Conservation (phyloP, 805 yeast genomes). For the Ogataea philodendri region DNA sequence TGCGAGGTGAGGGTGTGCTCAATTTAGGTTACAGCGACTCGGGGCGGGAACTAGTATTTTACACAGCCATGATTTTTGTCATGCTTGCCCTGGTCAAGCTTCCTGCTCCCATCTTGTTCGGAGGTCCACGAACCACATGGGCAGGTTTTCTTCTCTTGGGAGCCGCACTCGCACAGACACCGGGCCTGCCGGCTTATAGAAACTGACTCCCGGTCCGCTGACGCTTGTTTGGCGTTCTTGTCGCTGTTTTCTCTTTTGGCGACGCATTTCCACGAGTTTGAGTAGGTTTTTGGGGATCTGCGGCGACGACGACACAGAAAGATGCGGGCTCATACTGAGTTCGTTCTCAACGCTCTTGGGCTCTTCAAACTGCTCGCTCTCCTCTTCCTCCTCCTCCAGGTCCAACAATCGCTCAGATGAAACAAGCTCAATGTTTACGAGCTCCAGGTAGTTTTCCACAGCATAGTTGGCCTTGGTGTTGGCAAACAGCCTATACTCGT, state of each 20-base stretch:
- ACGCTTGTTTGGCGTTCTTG: conserved; percentile 8
- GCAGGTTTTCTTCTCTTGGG: conserved; percentile 65
- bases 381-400: conserved; percentile 11
- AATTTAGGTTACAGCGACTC: no score
- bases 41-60: no score
- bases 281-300: conserved; percentile 64
- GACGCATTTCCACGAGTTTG: conserved; percentile 50
- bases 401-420: conserved; percentile 35
- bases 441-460: conserved; percentile 79
- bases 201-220: conserved; percentile 9
- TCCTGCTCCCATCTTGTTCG: conserved; percentile 63
- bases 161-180: conserved; percentile 33
- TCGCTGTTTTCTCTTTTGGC: conserved; percentile 34
- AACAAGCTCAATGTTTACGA: conserved; percentile 55
- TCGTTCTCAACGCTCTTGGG: conserved; percentile 7
- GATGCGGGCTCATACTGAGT: conserved; percentile 12
- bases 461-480: conserved; percentile 69
- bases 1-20: conserved; percentile 8
- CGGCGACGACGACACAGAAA: conserved; percentile 62
- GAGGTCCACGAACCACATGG: conserved; percentile 70
- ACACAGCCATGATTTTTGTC: not conserved
- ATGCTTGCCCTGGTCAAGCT: not conserved
- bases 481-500: conserved; percentile 78
- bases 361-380: conserved; percentile 3
- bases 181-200: conserved; percentile 33